Percentiles rank a stretch among this genome's conserved stretches.
Evolutionary conservation across 306 rosid genomes (phyloP).

Genomic region (Gastrolobium villosum): DNA sequence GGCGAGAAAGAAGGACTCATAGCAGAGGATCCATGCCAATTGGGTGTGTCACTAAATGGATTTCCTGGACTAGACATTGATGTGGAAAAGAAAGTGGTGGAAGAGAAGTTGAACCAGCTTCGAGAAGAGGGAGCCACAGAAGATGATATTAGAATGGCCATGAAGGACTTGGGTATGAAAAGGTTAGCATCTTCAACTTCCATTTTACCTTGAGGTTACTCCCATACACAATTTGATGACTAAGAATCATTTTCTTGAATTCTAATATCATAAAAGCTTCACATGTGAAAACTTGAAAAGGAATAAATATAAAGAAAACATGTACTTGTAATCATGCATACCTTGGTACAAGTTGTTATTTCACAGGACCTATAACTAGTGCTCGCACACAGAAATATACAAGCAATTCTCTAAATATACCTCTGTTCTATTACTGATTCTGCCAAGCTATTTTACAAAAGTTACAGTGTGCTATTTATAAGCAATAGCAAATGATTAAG

Average conservation of each 20-base stretch:
- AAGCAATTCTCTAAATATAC: too few relatives aligned
- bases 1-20: slow-evolving; percentile 76
- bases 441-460: too few relatives aligned
- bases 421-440: too few relatives aligned
- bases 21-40: slow-evolving; percentile 57
- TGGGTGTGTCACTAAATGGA: slow-evolving; percentile 79
- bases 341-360: too few relatives aligned
- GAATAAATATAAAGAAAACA: not conserved
- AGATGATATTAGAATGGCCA: slow-evolving; percentile 52
- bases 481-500: too few relatives aligned
- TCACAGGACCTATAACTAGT: too few relatives aligned
- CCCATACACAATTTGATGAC: not conserved
- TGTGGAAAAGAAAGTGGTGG: slow-evolving; percentile 51
- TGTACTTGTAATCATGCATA: not conserved
- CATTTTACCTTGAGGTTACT: not conserved
- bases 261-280: not conserved
- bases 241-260: not conserved
- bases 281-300: not conserved
- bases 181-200: slow-evolving; percentile 50
- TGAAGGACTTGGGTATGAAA: slow-evolving; percentile 76
- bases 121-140: slow-evolving; percentile 54
- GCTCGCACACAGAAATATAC: too few relatives aligned
- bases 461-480: too few relatives aligned
- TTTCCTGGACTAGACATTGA: slow-evolving; percentile 63
- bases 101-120: slow-evolving; percentile 56